Evolutionary conservation across 176 grass and related monocot species (phyloP), one percentile per base, ranked within the genome.

Genomic region (Eragrostis curvula): DNA sequence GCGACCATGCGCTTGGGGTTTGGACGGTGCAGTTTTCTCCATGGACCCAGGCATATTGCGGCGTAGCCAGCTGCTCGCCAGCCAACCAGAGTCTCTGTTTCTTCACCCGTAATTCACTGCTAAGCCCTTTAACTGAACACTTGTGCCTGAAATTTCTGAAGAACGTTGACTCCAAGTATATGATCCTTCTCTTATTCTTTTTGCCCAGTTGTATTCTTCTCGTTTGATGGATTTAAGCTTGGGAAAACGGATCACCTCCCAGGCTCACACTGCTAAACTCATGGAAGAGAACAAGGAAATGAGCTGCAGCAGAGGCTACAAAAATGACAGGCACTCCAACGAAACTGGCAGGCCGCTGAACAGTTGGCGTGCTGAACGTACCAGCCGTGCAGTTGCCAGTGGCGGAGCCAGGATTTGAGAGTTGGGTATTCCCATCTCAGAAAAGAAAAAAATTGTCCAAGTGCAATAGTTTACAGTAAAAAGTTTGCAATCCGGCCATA

Each of bases 321-420:
- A 9, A 61, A 28, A 28, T 61, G 11, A 28, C 58, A 28, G 58
- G 24, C 58, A 7, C 45, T 75, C 51, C 11, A 39, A 60, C 32
- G 73, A 43, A 27, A 28, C 48, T 56, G 62, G 23, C 66, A 58
- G n/a, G 23, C 47, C 18, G 55, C 15, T 58, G 23, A 36, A 44
- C 78, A 53, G 30, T 57, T 80, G 78, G 32, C 50, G 65, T 27
- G 36, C 39, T 44, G 21, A 18, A 57, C 49, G 78, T 81, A 81
- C 78, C 50, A 45, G 50, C 78, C 78, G 78, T 70, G 78, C 78
- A 20, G 51, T 8, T 64, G 73, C n/a, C n/a, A n/a, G n/a, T n/a
- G n/a, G n/a, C n/a, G n/a, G n/a, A n/a, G n/a, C n/a, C n/a, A n/a
- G n/a, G n/a, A n/a, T n/a, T n/a, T n/a, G n/a, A n/a, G n/a, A n/a